Evolutionary conservation across 192 early-diverging fungal species (phyloP).

Genomic region (Spizellomyces sp.): DNA sequence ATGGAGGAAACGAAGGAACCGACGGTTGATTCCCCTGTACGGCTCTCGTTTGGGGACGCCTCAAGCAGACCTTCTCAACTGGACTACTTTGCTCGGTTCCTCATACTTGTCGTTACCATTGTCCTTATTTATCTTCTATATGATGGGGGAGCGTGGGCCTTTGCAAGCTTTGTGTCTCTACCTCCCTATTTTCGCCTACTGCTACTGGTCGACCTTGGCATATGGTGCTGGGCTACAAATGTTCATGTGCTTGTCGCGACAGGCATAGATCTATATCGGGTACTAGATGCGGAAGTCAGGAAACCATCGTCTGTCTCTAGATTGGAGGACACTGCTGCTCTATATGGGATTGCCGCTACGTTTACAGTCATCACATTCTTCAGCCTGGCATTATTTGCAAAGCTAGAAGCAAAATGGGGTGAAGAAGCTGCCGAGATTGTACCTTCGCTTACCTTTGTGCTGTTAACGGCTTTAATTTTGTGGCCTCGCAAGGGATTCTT

Average conservation of each 20-base stretch:
- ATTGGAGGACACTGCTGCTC: constrained; percentile 3
- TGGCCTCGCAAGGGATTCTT: constrained; percentile 29
- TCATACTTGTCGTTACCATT: background rate
- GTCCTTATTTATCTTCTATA: constrained; percentile 2
- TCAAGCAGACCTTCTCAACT: too few species aligned
- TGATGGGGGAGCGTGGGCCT: background rate
- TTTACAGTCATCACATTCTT: constrained; percentile 28
- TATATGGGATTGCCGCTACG: constrained; percentile 41
- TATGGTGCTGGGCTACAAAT: constrained; percentile 55
- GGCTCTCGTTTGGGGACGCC: too few species aligned
- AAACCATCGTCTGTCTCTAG: background rate
- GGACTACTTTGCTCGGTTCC: too few species aligned
- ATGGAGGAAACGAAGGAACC: too few species aligned
- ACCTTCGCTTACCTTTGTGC: constrained; percentile 38
- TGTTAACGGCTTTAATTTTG: constrained; percentile 23
- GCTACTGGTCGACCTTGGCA: constrained; percentile 41
- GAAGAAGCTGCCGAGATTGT: constrained; percentile 43
- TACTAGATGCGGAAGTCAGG: constrained; percentile 26
- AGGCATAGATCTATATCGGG: constrained; percentile 36
- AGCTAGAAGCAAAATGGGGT: constrained; percentile 24
- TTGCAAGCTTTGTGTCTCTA: constrained; percentile 20
- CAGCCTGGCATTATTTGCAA: constrained; percentile 28
- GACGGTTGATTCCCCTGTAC: too few species aligned
- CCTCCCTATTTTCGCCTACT: constrained; percentile 45
- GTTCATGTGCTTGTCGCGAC: constrained; percentile 39